Evolutionary conservation across 768 basidiomycete genomes (phyloP), one percentile per base, ranked within the genome.

Genomic region (Pleurotus djamor): DNA sequence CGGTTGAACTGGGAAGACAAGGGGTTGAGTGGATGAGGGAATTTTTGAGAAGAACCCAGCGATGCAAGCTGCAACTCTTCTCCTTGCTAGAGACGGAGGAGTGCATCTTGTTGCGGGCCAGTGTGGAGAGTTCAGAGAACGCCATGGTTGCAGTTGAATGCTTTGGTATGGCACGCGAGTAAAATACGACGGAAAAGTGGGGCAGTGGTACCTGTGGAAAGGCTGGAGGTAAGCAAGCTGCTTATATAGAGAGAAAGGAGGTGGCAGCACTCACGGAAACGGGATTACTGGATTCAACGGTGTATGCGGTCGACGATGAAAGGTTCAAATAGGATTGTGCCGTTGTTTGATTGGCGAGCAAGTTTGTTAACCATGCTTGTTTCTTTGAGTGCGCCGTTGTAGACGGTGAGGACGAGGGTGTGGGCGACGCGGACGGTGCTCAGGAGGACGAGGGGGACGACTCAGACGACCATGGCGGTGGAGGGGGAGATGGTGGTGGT

Each of bases 1-100:
- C 54, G 41, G 54, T 9, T 56, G 54, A 4, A 32, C 41, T 43
- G 54, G 54, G 41, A n/a, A 32, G 32, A 68, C 68, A 65, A 59
- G 79, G 74, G 54, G 82, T 79, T 61, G 85, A 80, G 65, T 78
- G 79, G 64, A 84, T 73, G 62, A 92, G 81, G 34, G 89, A 91
- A 71, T 93, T 94, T 87, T 92, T 92, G 69, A 93, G 81, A 59
- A 94, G 80, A 55, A 94, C 91, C 89, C 89, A 92, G 69, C 91
- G 89, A 68, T 91, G 89, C 76, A 93, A 82, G 75, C 85, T 90
- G 78, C 82, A 80, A 63, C 74, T 83, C 54, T 89, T 83, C 54
- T 89, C 88, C 75, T 82, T 86, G 69, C 76, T 73, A 58, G 80
- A 80, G 66, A 82, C 70, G 67, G 84, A 87, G 63, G 81, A 71